Percentiles rank a stretch among this genome's conserved stretches.
These are phyloP conservation scores for Cryptococcus sp. DNA, from an alignment of 1,284 basidiomycete genomes.

Conservation along the genomic window DNA sequence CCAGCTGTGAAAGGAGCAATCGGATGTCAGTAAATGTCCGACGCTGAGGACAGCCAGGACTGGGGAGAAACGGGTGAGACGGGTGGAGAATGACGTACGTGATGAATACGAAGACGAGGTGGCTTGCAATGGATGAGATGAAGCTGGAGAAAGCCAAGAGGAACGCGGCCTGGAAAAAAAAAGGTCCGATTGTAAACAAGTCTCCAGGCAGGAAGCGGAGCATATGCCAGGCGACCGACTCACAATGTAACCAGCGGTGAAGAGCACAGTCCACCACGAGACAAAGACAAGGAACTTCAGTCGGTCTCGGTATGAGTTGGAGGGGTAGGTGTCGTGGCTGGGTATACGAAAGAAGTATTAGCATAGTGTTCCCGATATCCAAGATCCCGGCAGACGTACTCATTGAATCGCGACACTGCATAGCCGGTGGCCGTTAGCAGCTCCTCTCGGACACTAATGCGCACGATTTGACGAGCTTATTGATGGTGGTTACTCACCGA, in stretches of 20 bases:
- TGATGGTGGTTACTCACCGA: conserved; percentile 20
- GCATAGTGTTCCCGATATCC: conserved; percentile 5
- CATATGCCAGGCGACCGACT: background rate
- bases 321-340: conserved; percentile 36
- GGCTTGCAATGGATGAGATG: conserved; percentile 43
- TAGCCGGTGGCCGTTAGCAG: background rate
- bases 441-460: background rate
- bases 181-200: background rate
- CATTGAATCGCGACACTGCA: conserved; percentile 33
- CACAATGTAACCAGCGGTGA: conserved; percentile 42
- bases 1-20: conserved; percentile 31
- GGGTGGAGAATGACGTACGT: conserved; percentile 32
- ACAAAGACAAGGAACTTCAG: conserved; percentile 48
- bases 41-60: background rate
- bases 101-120: conserved; percentile 42
- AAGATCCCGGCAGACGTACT: conserved; percentile 5
- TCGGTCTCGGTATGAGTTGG: conserved; percentile 39
- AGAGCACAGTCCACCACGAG: conserved; percentile 51
- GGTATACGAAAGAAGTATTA: background rate
- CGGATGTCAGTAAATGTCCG: background rate
- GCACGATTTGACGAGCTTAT: background rate
- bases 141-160: conserved; percentile 31
- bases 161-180: conserved; percentile 29
- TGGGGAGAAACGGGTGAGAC: background rate
- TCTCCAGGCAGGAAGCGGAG: background rate